Conservation (phyloP, 2,329 filamentous ascomycete species). For the Paraphoma chrysanthemicola region DNA sequence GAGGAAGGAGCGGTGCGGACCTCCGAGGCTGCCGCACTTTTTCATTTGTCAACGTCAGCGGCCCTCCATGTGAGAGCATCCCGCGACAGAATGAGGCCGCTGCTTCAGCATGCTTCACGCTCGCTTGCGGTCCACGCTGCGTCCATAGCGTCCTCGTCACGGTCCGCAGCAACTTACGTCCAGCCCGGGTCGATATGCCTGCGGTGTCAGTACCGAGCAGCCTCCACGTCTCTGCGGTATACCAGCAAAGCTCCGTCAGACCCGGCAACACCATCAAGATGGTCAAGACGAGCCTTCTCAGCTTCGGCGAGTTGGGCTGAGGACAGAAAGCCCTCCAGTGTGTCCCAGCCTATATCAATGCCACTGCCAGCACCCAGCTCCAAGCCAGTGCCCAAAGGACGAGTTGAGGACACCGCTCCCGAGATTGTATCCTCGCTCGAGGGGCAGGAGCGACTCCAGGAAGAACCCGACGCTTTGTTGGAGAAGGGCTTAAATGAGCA, state of each 20-base stretch:
- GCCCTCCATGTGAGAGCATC: constrained; percentile 32
- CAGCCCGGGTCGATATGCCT: constrained; percentile 30
- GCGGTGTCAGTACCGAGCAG: constrained; percentile 38
- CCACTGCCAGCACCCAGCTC: constrained; percentile 23
- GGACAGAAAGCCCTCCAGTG: constrained; percentile 22
- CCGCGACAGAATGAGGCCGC: constrained; percentile 46
- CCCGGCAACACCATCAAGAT: neutral
- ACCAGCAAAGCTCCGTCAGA: constrained; percentile 8
- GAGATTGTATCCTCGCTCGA: constrained; percentile 19
- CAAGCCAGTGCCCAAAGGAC: constrained; percentile 8
- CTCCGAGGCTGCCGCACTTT: constrained; percentile 17
- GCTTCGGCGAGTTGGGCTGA: constrained; percentile 28
- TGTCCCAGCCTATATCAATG: constrained; percentile 26
- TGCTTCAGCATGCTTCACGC: constrained; percentile 51
- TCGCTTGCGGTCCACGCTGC: constrained; percentile 30
- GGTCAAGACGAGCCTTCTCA: constrained; percentile 23
- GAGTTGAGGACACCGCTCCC: constrained; percentile 8
- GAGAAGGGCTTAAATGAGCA: constrained; percentile 12
- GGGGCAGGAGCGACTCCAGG: constrained; percentile 20
- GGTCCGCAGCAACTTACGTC: constrained; percentile 14
- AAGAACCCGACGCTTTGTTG: constrained; percentile 17
- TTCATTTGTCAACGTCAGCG: constrained; percentile 18
- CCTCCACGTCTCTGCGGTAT: constrained; percentile 19
- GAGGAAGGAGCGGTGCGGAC: constrained; percentile 21
- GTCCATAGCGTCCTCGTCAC: constrained; percentile 17